phyloP scores from a whole-genome alignment of 2,329 filamentous ascomycete genomes.

The Cytospora leucostoma region DNA sequence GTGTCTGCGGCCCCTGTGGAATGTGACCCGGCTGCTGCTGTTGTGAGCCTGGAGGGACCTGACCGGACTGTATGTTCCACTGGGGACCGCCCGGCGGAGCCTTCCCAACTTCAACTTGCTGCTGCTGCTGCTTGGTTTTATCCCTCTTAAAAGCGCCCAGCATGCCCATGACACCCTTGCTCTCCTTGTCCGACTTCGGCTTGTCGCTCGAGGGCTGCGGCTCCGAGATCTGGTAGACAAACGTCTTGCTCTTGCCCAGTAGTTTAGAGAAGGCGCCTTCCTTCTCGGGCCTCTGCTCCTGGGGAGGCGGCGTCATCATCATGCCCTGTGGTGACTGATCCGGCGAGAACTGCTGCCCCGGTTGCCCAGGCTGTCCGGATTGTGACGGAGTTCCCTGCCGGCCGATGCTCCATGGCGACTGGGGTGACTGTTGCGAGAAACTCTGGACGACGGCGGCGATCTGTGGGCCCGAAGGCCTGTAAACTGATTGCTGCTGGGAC shows the following conservation, averaged over 20 bases:
- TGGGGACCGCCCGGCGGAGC: conserved; percentile 34
- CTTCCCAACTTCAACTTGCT: conserved; percentile 28
- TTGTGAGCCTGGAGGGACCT: conserved; percentile 3
- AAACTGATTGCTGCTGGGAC: conserved; percentile 23
- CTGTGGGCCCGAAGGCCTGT: conserved; percentile 25
- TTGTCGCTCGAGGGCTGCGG: conserved; percentile 28
- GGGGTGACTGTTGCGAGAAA: conserved; percentile 16
- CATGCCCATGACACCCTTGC: conserved; percentile 32
- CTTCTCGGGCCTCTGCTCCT: conserved; percentile 25
- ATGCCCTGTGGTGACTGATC: conserved; percentile 17
- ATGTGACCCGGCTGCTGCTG: conserved; percentile 8
- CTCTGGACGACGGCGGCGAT: conserved; percentile 15
- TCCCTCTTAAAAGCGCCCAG: conserved; percentile 33
- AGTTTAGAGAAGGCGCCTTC: conserved; percentile 29
- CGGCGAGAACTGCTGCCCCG: conserved; percentile 15
- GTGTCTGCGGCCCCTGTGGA: not conserved
- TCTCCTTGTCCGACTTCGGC: conserved; percentile 31
- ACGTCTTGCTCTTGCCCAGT: conserved; percentile 28
- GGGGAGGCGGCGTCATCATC: conserved; percentile 22
- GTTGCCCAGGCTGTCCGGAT: not conserved
- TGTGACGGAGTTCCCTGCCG: conserved; percentile 17
- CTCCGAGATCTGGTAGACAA: conserved; percentile 24
- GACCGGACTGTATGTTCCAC: conserved; percentile 23
- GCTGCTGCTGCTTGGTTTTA: conserved; percentile 29
- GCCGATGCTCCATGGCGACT: conserved; percentile 20